Percentiles rank a stretch among this genome's conserved stretches.
Conservation (phyloP, 257 asterid species). For the Osmanthus fragrans region DNA sequence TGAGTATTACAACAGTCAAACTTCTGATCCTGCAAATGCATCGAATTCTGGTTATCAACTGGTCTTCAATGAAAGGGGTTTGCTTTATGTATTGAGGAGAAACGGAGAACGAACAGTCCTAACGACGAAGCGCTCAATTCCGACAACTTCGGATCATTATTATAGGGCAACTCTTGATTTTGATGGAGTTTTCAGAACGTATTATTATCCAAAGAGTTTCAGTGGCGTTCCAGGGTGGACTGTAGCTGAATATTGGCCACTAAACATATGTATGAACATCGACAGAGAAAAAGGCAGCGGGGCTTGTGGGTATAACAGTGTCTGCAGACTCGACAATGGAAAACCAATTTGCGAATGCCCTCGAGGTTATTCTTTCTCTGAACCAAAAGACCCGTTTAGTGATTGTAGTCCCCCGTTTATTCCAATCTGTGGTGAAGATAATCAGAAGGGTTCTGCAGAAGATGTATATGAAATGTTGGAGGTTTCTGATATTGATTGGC, state of each 20-base stretch:
- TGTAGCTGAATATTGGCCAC: slow-evolving; percentile 27
- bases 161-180: slow-evolving; percentile 42
- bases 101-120: slow-evolving; percentile 18
- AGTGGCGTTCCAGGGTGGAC: slow-evolving; percentile 32
- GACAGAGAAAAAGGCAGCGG: slow-evolving; percentile 39
- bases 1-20: slow-evolving; percentile 39
- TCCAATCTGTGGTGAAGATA: slow-evolving; percentile 35
- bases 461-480: slow-evolving; percentile 26
- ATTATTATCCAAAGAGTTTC: slow-evolving; percentile 39
- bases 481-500: slow-evolving; percentile 45
- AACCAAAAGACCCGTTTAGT: slow-evolving; percentile 38
- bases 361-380: slow-evolving; percentile 32
- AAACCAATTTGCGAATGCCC: slow-evolving; percentile 59
- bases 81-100: slow-evolving; percentile 26
- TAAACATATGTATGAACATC: slow-evolving; percentile 32
- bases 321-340: slow-evolving; percentile 33
- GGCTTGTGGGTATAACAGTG: slow-evolving; percentile 61
- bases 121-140: slow-evolving; percentile 5
- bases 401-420: slow-evolving; percentile 41
- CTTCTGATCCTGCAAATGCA: slow-evolving; percentile 23
- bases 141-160: slow-evolving; percentile 31
- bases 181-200: slow-evolving; percentile 52
- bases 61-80: slow-evolving; percentile 34
- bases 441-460: neutral
- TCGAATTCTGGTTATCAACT: slow-evolving; percentile 37